A percentile compares a stretch with the other conserved stretches of the same genome.
phyloP scores from a whole-genome alignment of 257 asterid genomes.

The Cinchona pubescens region DNA sequence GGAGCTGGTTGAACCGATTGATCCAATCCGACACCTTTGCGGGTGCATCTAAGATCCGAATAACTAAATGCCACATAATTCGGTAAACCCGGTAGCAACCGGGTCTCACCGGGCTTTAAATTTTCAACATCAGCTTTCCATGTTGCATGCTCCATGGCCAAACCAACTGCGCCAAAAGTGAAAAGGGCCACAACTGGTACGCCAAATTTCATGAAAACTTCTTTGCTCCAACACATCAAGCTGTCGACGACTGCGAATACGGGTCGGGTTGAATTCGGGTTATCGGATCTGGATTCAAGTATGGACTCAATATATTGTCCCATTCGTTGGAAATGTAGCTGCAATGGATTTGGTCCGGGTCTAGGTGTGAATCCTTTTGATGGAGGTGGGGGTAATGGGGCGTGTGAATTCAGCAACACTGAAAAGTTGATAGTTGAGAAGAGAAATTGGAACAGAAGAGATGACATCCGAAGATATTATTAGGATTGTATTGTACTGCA shows the following conservation, averaged over 20 bases:
- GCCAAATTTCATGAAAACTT: constrained; percentile 33
- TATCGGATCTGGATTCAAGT: constrained; percentile 23
- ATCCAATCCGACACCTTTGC: constrained; percentile 2
- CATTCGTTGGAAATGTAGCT: constrained; percentile 26
- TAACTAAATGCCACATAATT: constrained; percentile 41
- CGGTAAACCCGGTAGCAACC: constrained; percentile 44
- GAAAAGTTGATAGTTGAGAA: constrained; percentile 12
- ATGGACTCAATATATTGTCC: constrained; percentile 38
- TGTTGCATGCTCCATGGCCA: constrained; percentile 57
- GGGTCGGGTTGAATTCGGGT: constrained; percentile 30
- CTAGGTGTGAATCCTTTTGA: neutral
- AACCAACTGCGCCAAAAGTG: constrained; percentile 48
- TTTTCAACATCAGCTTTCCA: constrained; percentile 51
- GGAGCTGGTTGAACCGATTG: neutral
- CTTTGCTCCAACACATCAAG: constrained; percentile 63
- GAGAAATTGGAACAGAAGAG: constrained; percentile 29
- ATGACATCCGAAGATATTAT: constrained; percentile 52
- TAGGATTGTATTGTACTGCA: constrained; percentile 37
- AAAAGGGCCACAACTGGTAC: constrained; percentile 47
- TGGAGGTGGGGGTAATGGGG: constrained; percentile 18
- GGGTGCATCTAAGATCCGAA: constrained; percentile 35
- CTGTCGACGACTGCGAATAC: constrained; percentile 52
- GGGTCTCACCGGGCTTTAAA: constrained; percentile 39
- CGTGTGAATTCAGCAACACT: constrained; percentile 10
- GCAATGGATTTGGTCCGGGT: neutral